Evolutionary conservation across 73 alveolate species (phyloP), one percentile per base, ranked within the genome.

Genomic region (Effrenium voratum): DNA sequence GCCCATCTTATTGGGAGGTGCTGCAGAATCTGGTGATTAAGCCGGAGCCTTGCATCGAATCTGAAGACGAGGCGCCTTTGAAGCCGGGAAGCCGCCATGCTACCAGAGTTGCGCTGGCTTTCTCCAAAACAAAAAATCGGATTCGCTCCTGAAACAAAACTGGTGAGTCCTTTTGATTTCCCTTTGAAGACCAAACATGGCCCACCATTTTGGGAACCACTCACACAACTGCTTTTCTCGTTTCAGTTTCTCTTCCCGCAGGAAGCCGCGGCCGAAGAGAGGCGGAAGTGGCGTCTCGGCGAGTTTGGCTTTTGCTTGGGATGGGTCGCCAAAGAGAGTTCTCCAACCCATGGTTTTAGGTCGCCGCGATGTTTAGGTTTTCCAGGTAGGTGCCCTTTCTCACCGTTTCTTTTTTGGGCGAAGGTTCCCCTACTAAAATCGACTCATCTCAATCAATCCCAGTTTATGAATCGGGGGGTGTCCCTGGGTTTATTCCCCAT

Each of bases 31-130:
- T 90, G 87, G 97, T 90, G 97, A 46, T 68, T n/a, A 50, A 79
- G 28, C 97, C 97, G 49, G 87, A 90, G 75, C 97, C 97, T 44
- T 90, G 86, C 87, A 60, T 90, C 73, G n/a, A n/a, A n/a, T n/a
- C n/a, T n/a, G n/a, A n/a, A n/a, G n/a, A n/a, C n/a, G n/a, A n/a
- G n/a, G n/a, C n/a, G n/a, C n/a, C n/a, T n/a, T n/a, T n/a, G n/a
- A n/a, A n/a, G n/a, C n/a, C n/a, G n/a, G n/a, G n/a, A n/a, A n/a
- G n/a, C n/a, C n/a, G n/a, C n/a, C n/a, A n/a, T n/a, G n/a, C n/a
- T n/a, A n/a, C n/a, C n/a, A n/a, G n/a, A n/a, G n/a, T n/a, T n/a
- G n/a, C n/a, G n/a, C n/a, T n/a, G n/a, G n/a, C n/a, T n/a, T n/a
- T n/a, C n/a, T n/a, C n/a, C n/a, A n/a, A n/a, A n/a, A n/a, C n/a